Base-by-base conservation (phyloP, 1,139 yeast species). In the Diutina neorugosa region DNA sequence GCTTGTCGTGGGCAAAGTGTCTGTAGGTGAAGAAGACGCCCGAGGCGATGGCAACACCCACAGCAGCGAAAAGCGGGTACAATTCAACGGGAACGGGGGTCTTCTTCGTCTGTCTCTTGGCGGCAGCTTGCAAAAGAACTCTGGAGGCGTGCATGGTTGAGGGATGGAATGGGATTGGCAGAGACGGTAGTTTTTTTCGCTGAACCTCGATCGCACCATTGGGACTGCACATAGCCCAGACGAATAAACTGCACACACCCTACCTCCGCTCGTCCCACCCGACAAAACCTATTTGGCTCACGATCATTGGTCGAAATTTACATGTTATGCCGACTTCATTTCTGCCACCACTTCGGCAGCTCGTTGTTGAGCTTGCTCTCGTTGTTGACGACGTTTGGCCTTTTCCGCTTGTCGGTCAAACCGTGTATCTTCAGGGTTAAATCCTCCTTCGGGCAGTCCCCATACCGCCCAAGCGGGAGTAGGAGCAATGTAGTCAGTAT, bases 391-490 rank as follows among this genome's bases (percentile, higher is more conserved):
- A 61, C 71, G 75, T 64, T 74, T 78, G 59, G 69, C 63, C 65
- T 79, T 81, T 63, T 83, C 86, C 43, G 85, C 86, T 64, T 83
- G 84, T 61, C 87, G 76, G 60, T 80, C 82, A 59, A 70, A 84
- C 60, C 81, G 78, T 1, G 81, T 80, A 67, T 90, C 96, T 5
- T 76, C 86, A 1, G 98, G 98, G 60, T 84, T 88, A 70, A 90
- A 90, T 0, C 98, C 98, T 11, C 91, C 96, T 60, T 82, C 81
- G 11, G 78, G 77, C 23, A 93, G 81, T 1, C 96, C 97, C 80
- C 89, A 90, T 54, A 83, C 76, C 0, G 97, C 96, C 96, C 96
- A 90, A 47, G 76, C 81, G 0, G 96, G 96, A 1, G 97, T 89
- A 59, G 84, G 84, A 19, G 82, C 75, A 31, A 84, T 73, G 64